These are phyloP conservation scores for Strigomonas galati DNA, from an alignment of 208 protist genomes.

Conservation along the genomic window DNA sequence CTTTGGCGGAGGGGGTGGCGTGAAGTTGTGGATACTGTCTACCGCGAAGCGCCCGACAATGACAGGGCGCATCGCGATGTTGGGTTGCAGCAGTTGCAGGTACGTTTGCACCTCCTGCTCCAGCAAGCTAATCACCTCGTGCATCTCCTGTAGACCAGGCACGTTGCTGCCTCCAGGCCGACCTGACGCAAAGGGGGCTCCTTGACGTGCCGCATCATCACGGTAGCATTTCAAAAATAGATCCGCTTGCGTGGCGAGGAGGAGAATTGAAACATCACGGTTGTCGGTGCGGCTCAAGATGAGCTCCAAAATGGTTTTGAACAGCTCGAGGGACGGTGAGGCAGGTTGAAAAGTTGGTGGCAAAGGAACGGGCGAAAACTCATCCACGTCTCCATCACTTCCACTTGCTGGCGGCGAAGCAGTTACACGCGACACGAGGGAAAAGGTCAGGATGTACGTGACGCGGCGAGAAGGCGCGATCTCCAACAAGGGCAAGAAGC, in stretches of 20 bases:
- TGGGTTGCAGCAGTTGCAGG: conserved; percentile 61
- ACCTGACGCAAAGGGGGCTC: no score
- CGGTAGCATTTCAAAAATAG: background rate
- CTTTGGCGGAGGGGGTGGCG: conserved; percentile 26
- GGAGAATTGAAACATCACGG: conserved; percentile 31
- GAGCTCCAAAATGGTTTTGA: conserved; percentile 55
- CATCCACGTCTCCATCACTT: background rate
- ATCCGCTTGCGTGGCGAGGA: conserved; percentile 40
- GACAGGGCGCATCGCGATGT: conserved; percentile 49
- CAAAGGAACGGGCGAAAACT: no score
- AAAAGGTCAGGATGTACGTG: conserved; percentile 77
- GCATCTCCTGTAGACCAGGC: conserved; percentile 15
- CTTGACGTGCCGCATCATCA: background rate
- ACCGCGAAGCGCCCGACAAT: conserved; percentile 70
- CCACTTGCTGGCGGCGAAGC: background rate
- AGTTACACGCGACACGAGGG: conserved; percentile 19
- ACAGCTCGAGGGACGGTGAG: conserved; percentile 27
- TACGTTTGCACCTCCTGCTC: conserved; percentile 64
- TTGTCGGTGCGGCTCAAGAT: conserved; percentile 68
- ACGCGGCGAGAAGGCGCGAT: conserved; percentile 59
- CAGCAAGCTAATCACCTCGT: conserved; percentile 38
- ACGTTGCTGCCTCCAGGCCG: no score
- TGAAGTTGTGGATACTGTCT: conserved; percentile 51
- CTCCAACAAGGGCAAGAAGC: conserved; percentile 61
- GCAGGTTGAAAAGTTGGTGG: background rate